phyloP scores from a whole-genome alignment of 352 stramenopile species.

The Halophytophthora batemanensis region DNA sequence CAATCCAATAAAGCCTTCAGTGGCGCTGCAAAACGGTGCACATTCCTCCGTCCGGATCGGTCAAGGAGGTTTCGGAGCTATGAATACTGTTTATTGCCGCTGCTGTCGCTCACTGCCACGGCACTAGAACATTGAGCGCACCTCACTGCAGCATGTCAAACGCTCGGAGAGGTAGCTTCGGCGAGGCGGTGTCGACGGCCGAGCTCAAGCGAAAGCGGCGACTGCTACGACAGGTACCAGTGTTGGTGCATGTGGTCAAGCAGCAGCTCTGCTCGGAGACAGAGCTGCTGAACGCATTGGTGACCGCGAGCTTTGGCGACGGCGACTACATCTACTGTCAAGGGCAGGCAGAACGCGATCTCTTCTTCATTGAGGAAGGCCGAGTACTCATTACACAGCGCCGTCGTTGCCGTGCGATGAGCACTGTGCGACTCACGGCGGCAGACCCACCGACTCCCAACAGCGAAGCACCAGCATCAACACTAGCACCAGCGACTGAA shows the following conservation, averaged over 20 bases:
- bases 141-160: too few species aligned
- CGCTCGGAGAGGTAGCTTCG: neutral
- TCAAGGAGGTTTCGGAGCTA: too few species aligned
- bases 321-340: slow-evolving; percentile 69
- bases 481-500: too few species aligned
- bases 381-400: slow-evolving; percentile 69
- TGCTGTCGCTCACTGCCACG: too few species aligned
- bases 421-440: slow-evolving; percentile 9
- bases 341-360: slow-evolving; percentile 46
- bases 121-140: too few species aligned
- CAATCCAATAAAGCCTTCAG: too few species aligned
- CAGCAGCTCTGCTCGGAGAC: slow-evolving; percentile 45
- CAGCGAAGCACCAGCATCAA: too few species aligned
- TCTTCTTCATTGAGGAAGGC: slow-evolving; percentile 74
- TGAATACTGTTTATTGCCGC: too few species aligned
- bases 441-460: slow-evolving; percentile 4
- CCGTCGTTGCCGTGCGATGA: slow-evolving; percentile 20
- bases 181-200: slow-evolving; percentile 4
- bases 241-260: slow-evolving; percentile 46
- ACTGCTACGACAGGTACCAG: slow-evolving; percentile 44
- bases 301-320: slow-evolving; percentile 32
- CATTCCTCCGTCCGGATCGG: too few species aligned
- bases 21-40: too few species aligned
- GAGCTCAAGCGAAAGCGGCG: slow-evolving; percentile 42
- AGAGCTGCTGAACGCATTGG: slow-evolving; percentile 35